phyloP scores from a whole-genome alignment of 768 basidiomycete genomes.

The Gymnopilus dilepis region DNA sequence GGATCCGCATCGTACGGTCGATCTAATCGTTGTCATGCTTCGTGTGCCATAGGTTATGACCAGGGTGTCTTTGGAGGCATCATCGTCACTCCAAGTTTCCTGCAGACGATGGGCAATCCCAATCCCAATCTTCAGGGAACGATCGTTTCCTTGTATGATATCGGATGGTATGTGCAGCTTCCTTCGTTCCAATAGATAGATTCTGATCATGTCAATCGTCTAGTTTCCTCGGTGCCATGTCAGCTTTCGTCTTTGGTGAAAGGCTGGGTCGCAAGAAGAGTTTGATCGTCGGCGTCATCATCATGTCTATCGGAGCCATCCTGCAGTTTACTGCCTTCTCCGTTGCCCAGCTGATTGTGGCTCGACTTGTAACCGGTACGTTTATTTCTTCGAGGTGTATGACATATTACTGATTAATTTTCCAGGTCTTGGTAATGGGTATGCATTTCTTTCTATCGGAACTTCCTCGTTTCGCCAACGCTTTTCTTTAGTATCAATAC shows the following conservation, averaged over 20 bases:
- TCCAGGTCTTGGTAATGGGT: slow-evolving; percentile 54
- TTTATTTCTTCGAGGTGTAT: background rate
- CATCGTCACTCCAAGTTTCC: slow-evolving; percentile 52
- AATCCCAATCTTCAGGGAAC: slow-evolving; percentile 49
- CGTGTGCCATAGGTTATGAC: slow-evolving; percentile 45
- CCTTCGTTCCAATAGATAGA: background rate
- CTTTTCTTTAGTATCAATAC: slow-evolving; percentile 44
- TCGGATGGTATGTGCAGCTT: slow-evolving; percentile 45
- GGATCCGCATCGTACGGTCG: too few relatives aligned
- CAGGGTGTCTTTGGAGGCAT: slow-evolving; percentile 60
- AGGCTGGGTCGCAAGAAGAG: slow-evolving; percentile 50
- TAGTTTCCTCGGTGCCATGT: slow-evolving; percentile 53
- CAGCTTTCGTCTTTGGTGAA: slow-evolving; percentile 49
- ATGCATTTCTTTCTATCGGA: background rate
- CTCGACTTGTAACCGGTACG: slow-evolving; percentile 50
- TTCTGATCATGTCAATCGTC: background rate
- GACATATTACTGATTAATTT: background rate
- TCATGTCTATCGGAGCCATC: slow-evolving; percentile 60
- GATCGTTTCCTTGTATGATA: slow-evolving; percentile 57
- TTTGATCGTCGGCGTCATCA: slow-evolving; percentile 51
- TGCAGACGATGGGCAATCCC: slow-evolving; percentile 53
- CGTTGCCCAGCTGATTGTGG: slow-evolving; percentile 54
- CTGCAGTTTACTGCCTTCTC: slow-evolving; percentile 52
- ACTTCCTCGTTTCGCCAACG: background rate
- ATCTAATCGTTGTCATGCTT: background rate